Percentiles rank a stretch among this genome's conserved stretches.
Conservation (phyloP, 1,284 basidiomycete species). For the Caloboletus firmus region DNA sequence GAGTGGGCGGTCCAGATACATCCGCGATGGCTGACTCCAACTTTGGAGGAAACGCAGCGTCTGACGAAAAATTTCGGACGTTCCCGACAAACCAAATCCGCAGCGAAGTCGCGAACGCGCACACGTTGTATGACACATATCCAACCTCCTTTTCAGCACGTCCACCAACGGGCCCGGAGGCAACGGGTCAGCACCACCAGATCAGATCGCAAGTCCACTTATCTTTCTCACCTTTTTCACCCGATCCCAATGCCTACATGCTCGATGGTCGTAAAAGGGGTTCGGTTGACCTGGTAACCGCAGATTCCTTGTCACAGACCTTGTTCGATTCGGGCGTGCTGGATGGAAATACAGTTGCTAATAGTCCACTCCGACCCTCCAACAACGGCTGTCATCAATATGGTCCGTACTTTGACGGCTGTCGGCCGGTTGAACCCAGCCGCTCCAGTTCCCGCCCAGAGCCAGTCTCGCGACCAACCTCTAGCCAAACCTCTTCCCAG, state of each 20-base stretch:
- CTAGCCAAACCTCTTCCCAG: conserved; percentile 40
- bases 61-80: conserved; percentile 35
- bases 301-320: conserved; percentile 41
- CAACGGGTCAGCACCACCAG: conserved; percentile 18
- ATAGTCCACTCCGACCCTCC: conserved; percentile 44
- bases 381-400: conserved; percentile 48
- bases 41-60: conserved; percentile 18
- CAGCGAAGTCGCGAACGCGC: conserved; percentile 19
- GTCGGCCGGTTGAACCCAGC: conserved; percentile 33
- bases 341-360: conserved; percentile 33
- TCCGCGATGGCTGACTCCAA: conserved; percentile 10
- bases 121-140: conserved; percentile 23
- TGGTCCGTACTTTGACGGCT: conserved; percentile 41
- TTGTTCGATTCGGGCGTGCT: conserved; percentile 27
- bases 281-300: conserved; percentile 27
- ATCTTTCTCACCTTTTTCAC: conserved; percentile 61
- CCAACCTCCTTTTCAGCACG: conserved; percentile 16
- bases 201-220: conserved; percentile 35
- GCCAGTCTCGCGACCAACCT: conserved; percentile 51
- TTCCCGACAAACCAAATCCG: conserved; percentile 27
- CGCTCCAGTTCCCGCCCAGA: conserved; percentile 48
- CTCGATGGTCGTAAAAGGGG: conserved; percentile 37
- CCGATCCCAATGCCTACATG: conserved; percentile 49
- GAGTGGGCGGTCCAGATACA: conserved; percentile 24
- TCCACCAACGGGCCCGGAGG: conserved; percentile 16